phyloP scores from a whole-genome alignment of 306 rosid genomes.

The Dicorynia guianensis region DNA sequence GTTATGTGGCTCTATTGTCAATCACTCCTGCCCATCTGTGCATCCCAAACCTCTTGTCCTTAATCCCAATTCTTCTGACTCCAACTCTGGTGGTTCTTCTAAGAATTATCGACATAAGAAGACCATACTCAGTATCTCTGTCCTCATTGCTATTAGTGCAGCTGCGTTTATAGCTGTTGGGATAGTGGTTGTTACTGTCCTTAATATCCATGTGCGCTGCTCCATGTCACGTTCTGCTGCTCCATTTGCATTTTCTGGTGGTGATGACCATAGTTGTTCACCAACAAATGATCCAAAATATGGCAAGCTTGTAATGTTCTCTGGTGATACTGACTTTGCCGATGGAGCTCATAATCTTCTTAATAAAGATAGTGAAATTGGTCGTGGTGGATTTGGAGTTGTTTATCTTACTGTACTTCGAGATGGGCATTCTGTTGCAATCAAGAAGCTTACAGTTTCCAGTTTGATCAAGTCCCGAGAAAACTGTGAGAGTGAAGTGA shows the following conservation, averaged over 20 bases:
- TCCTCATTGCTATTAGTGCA: conserved; percentile 90
- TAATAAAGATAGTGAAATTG: conserved; percentile 81
- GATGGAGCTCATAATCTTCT: conserved; percentile 76
- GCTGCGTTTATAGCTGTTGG: conserved; percentile 81
- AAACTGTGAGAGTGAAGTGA: conserved; percentile 81
- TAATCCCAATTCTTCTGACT: conserved; percentile 82
- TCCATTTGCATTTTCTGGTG: conserved; percentile 68
- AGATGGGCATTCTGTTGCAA: conserved; percentile 79
- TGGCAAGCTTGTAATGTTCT: conserved; percentile 91
- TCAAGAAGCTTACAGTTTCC: conserved; percentile 81
- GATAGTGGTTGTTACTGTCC: conserved; percentile 72
- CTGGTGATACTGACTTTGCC: conserved; percentile 77
- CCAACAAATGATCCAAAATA: conserved; percentile 65
- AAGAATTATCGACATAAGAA: conserved; percentile 59
- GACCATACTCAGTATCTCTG: conserved; percentile 79
- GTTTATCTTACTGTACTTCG: conserved; percentile 74
- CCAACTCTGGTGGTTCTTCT: conserved; percentile 57
- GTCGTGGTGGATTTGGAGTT: conserved; percentile 95
- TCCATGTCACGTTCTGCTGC: conserved; percentile 61
- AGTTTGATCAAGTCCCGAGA: conserved; percentile 75
- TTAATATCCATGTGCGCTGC: conserved; percentile 71
- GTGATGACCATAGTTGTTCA: conserved; percentile 71
- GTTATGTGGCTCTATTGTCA: conserved; percentile 83
- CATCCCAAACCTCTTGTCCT: conserved; percentile 97
- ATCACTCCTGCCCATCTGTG: conserved; percentile 73